A percentile compares a stretch with the other conserved stretches of the same genome.
phyloP scores from a whole-genome alignment of 2,329 filamentous ascomycete species.

The Alternaria solani region DNA sequence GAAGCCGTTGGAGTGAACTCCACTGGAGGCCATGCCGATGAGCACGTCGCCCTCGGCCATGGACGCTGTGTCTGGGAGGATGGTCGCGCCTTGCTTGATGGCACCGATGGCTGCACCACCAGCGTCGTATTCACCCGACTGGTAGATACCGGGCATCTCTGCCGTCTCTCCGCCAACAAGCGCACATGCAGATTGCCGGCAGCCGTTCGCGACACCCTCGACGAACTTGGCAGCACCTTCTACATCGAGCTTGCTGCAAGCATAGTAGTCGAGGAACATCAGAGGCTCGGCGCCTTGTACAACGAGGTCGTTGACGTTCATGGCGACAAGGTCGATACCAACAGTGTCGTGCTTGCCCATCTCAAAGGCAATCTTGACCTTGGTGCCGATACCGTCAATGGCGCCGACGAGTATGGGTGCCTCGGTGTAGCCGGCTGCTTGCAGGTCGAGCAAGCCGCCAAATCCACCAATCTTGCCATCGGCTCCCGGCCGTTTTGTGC shows the following conservation, averaged over 20 bases:
- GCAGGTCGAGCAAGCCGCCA: constrained; percentile 83
- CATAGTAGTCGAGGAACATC: constrained; percentile 98
- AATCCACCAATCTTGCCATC: constrained; percentile 96
- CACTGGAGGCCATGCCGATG: constrained; percentile 83
- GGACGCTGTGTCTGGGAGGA: constrained; percentile 76
- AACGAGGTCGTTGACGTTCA: constrained; percentile 98
- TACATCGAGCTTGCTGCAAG: constrained; percentile 86
- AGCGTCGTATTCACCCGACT: constrained; percentile 88
- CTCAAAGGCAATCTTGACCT: constrained; percentile 92
- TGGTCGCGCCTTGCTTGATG: constrained; percentile 68
- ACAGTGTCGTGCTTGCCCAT: constrained; percentile 93
- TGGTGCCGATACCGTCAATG: constrained; percentile 96
- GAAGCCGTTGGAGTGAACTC: constrained; percentile 96
- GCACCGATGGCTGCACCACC: constrained; percentile 90
- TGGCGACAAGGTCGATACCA: constrained; percentile 94
- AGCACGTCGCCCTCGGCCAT: constrained; percentile 88
- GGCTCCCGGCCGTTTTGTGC: constrained; percentile 84
- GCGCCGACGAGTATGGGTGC: constrained; percentile 88
- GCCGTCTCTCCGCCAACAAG: constrained; percentile 97
- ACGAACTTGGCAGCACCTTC: constrained; percentile 84
- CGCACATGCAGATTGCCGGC: constrained; percentile 83
- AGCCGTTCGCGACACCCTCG: constrained; percentile 87
- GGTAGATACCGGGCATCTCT: constrained; percentile 97
- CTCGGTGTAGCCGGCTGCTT: constrained; percentile 74
- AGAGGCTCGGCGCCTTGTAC: constrained; percentile 94